phyloP scores from a whole-genome alignment of 371 early-diverging fungal species.

The Nematocida displodere region DNA sequence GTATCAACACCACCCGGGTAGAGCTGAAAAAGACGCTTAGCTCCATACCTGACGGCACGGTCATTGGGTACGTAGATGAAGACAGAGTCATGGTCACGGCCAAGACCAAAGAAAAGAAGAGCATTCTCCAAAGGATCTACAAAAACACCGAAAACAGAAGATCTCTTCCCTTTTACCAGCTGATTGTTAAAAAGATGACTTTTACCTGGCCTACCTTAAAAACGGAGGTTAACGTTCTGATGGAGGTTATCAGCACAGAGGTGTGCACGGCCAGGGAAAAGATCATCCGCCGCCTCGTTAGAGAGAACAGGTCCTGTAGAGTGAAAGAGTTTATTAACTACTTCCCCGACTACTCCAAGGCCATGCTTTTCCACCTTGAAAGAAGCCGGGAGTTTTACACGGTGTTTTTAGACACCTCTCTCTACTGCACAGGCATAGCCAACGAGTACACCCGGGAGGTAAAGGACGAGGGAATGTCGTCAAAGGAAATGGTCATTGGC shows the following conservation, averaged over 20 bases:
- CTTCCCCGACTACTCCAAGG: not conserved
- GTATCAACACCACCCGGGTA: not conserved
- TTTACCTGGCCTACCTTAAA: slow-evolving; percentile 24
- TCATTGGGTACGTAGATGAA: slow-evolving; percentile 40
- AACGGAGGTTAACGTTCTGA: slow-evolving; percentile 27
- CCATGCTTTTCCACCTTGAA: not conserved
- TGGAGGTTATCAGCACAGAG: slow-evolving; percentile 46
- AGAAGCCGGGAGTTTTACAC: not conserved
- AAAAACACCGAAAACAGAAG: not conserved
- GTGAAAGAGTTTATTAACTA: slow-evolving; percentile 17
- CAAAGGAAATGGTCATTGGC: not conserved
- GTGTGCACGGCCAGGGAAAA: slow-evolving; percentile 28
- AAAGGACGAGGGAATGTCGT: slow-evolving; percentile 7
- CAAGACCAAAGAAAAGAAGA: not conserved
- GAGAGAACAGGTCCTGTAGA: not conserved
- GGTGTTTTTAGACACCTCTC: slow-evolving; percentile 30
- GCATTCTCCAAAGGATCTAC: not conserved
- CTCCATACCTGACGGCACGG: slow-evolving; percentile 32
- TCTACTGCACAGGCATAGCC: slow-evolving; percentile 22
- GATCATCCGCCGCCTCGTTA: not conserved
- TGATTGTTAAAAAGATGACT: slow-evolving; percentile 3
- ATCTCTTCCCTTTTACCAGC: slow-evolving; percentile 34
- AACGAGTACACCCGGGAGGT: slow-evolving; percentile 16
- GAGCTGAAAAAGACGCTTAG: not conserved
- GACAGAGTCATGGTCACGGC: slow-evolving; percentile 2